Conservation (phyloP, 2,329 filamentous ascomycete species). For the Alternaria panax region DNA sequence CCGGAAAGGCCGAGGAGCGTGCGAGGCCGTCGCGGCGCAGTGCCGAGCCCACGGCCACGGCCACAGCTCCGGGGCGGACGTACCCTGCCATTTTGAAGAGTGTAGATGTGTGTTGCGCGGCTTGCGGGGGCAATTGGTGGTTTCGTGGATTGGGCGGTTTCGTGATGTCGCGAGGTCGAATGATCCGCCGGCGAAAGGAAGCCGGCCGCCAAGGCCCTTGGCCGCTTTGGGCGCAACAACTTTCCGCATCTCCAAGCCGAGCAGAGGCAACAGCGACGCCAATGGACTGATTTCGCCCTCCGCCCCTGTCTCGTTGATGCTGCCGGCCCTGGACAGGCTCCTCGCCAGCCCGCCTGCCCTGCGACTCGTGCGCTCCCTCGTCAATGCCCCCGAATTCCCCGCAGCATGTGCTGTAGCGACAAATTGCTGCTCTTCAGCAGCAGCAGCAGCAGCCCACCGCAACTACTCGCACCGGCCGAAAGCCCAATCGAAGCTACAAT, state of each 20-base stretch:
- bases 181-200: slow-evolving; percentile 29
- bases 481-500: slow-evolving; percentile 11
- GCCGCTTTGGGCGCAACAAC: slow-evolving; percentile 24
- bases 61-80: slow-evolving; percentile 34
- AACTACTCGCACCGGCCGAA: slow-evolving; percentile 18
- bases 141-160: slow-evolving; percentile 35
- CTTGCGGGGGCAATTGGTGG: slow-evolving; percentile 45
- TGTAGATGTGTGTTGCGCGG: slow-evolving; percentile 40
- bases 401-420: slow-evolving; percentile 21
- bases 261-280: slow-evolving; percentile 13
- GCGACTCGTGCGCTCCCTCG: slow-evolving; percentile 48
- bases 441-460: slow-evolving; percentile 21
- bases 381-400: slow-evolving; percentile 34
- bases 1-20: slow-evolving; percentile 17
- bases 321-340: slow-evolving; percentile 54
- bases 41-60: slow-evolving; percentile 5
- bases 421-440: slow-evolving; percentile 26
- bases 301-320: slow-evolving; percentile 48
- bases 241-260: slow-evolving; percentile 14
- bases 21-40: slow-evolving; percentile 18
- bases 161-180: slow-evolving; percentile 41
- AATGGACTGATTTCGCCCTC: slow-evolving; percentile 32
- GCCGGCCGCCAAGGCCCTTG: slow-evolving; percentile 27
- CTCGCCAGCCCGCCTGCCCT: slow-evolving; percentile 55
- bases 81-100: slow-evolving; percentile 55